Conservation (phyloP, 495 filamentous ascomycete species). For the Penicillium paxilli region DNA sequence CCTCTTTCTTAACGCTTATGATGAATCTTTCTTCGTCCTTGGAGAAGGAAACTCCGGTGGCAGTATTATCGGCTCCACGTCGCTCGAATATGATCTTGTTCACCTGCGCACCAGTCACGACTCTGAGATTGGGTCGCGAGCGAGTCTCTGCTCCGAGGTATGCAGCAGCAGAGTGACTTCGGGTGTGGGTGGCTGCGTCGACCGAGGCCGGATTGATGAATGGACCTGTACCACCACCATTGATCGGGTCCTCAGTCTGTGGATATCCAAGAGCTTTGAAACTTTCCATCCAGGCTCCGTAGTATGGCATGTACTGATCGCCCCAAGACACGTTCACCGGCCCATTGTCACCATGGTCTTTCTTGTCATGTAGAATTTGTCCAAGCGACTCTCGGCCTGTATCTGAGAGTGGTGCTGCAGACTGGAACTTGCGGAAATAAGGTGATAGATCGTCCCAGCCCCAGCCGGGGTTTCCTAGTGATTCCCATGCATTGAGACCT, state of each 20-base stretch:
- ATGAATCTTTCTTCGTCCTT: constrained; percentile 21
- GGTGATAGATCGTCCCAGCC: constrained; percentile 45
- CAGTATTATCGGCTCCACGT: constrained; percentile 6
- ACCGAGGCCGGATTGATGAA: constrained; percentile 15
- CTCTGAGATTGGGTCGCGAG: constrained; percentile 8
- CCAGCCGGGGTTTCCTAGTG: constrained; percentile 56
- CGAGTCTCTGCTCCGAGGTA: constrained; percentile 10
- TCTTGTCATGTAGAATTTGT: constrained; percentile 12
- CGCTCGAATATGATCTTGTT: constrained; percentile 16
- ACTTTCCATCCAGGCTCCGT: constrained; percentile 24
- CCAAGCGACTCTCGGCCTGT: constrained; percentile 5
- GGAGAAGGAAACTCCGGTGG: constrained; percentile 34
- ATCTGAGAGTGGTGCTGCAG: constrained; percentile 8
- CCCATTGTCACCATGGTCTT: constrained; percentile 18
- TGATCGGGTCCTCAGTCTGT: constrained; percentile 17
- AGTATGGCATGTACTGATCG: constrained; percentile 17
- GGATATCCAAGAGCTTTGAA: constrained; percentile 21
- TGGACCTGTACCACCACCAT: constrained; percentile 15
- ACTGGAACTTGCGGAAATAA: constrained; percentile 33
- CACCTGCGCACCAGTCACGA: constrained; percentile 29
- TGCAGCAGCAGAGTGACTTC: constrained; percentile 44
- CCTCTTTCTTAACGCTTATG: constrained; percentile 51
- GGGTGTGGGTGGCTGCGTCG: constrained; percentile 18
- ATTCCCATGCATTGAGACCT: constrained; percentile 49
- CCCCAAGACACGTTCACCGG: constrained; percentile 28